A percentile compares a stretch with the other conserved stretches of the same genome.
phyloP scores from a whole-genome alignment of 805 yeast genomes.

The Hanseniaspora pseudoguilliermondii region DNA sequence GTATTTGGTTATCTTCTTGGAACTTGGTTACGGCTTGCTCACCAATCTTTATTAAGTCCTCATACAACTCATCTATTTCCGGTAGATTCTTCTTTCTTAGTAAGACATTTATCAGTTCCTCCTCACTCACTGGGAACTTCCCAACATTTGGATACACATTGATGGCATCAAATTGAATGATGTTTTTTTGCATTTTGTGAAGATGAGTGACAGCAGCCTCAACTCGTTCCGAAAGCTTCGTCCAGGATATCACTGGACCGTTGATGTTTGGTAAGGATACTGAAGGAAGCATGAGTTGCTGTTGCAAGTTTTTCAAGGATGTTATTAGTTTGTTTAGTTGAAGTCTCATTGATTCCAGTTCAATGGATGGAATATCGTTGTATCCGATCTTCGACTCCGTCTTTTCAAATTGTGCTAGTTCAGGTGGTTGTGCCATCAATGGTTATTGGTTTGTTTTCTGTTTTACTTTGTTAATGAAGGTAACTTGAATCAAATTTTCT shows the following conservation, averaged over 20 bases:
- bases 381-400: not conserved
- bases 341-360: conserved; percentile 50
- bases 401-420: not conserved
- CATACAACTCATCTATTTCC: conserved; percentile 48
- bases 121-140: conserved; percentile 77
- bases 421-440: not conserved
- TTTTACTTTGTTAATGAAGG: too few species aligned
- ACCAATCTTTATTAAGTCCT: not conserved
- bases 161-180: conserved; percentile 20
- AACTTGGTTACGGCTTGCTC: not conserved
- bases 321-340: conserved; percentile 49
- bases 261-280: not conserved
- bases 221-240: conserved; percentile 73
- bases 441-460: not conserved
- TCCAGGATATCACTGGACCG: conserved; percentile 27
- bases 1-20: not conserved
- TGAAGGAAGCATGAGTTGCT: conserved; percentile 23
- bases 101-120: conserved; percentile 69
- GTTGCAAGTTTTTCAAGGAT: conserved; percentile 45
- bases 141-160: conserved; percentile 64
- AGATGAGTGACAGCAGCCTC: conserved; percentile 50
- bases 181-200: conserved; percentile 48
- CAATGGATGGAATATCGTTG: conserved; percentile 35
- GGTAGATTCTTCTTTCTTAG: conserved; percentile 80
- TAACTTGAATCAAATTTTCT: too few species aligned